Evolutionary conservation across 306 rosid genomes (phyloP).

Genomic region (Cajanus cajan): DNA sequence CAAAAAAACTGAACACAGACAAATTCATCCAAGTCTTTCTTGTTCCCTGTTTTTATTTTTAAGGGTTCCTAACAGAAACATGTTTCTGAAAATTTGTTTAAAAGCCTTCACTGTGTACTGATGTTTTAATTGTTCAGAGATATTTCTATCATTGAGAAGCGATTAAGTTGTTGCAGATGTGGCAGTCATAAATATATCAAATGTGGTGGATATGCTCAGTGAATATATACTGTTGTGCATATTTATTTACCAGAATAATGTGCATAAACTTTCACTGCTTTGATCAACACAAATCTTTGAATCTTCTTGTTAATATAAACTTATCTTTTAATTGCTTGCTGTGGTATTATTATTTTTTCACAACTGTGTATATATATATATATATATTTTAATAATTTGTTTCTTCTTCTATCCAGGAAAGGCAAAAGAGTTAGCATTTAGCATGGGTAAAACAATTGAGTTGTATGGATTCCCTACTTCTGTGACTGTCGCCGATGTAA

Average conservation of each 20-base stretch:
- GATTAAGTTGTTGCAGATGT: neutral
- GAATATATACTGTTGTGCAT: neutral
- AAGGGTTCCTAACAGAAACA: no score
- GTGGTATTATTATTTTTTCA: neutral
- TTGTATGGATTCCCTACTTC: constrained; percentile 60
- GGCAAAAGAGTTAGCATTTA: neutral
- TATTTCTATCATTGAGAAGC: neutral
- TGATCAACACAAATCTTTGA: neutral
- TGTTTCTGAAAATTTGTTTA: neutral
- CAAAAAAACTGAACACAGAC: neutral
- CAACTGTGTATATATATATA: no score
- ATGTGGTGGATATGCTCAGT: neutral
- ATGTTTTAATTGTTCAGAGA: neutral
- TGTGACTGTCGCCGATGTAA: constrained; percentile 28
- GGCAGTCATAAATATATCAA: neutral
- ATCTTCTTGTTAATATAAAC: neutral
- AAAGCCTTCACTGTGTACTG: neutral
- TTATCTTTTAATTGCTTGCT: neutral
- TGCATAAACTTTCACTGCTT: neutral
- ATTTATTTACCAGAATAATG: neutral
- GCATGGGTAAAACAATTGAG: constrained; percentile 68
- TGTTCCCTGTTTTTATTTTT: no score
- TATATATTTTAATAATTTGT: neutral
- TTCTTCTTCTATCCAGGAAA: constrained; percentile 26
- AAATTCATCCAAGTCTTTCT: no score